Base-by-base conservation (phyloP, 2,329 filamentous ascomycete genomes). In the Aspergillus sp. region DNA sequence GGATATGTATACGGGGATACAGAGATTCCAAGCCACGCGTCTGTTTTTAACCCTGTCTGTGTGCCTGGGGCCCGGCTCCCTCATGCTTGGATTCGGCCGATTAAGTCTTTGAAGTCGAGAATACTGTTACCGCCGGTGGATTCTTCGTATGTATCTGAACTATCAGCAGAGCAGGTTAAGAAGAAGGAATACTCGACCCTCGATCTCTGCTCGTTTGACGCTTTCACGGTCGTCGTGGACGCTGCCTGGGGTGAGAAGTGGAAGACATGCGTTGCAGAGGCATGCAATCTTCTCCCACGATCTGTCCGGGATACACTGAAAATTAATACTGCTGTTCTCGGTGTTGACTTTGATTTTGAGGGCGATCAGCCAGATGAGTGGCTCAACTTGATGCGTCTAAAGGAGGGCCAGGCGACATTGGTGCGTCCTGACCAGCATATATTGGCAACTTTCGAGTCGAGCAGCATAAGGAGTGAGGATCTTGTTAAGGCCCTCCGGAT, bases 351-450 rank as follows among this genome's bases (percentile, higher is more conserved):
- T 15, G 52, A 61, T 62, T 2, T 64, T 66, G 9, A 30, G 26
- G 3, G 9, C 0, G 1, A 0, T 30, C 47, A 60, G 17, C 20
- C 41, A 4, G 56, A 61, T 0, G 38, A 61, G 2, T 70, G 68
- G 60, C 49, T 64, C 5, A 53, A 62, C 3, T 58, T 63, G 3
- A 62, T 66, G 42, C 55, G 58, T 1, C 50, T 75, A 6, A 38
- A 52, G 5, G 50, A 63, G 3, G 67, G 66, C 6, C 62, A 66
- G 13, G 73, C 67, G 0, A 57, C 72, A 5, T 50, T 77, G 3
- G 62, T 77, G 12, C 64, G 74, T n/a, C 75, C 75, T 3, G 75
- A 78, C 56, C 74, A 77, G 53, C 74, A 77, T 54, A 69, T 76
- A 52, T 64, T 70, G 58, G 38, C 55, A 4, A 56, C 38, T 6